A percentile compares a stretch with the other conserved stretches of the same genome.
Evolutionary conservation across 164 flowering plant species (phyloP).

Genomic region (Liriodendron chinense): DNA sequence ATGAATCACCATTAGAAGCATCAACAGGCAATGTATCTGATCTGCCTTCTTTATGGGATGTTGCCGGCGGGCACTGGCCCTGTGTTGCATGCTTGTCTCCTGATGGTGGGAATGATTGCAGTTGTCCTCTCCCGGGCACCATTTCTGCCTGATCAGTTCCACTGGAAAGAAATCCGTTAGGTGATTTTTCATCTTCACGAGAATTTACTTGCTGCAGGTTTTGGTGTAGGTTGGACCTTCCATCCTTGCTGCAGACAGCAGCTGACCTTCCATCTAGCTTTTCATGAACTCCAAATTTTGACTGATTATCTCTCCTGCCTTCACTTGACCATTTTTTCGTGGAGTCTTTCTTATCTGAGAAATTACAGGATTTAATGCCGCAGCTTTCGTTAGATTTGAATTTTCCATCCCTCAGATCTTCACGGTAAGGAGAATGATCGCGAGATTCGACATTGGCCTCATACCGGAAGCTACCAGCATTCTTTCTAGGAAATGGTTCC

Average conservation of each 20-base stretch:
- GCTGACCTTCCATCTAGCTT: constrained; percentile 19
- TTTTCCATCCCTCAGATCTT: constrained; percentile 40
- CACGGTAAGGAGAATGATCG: constrained; percentile 23
- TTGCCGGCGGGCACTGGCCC: constrained; percentile 18
- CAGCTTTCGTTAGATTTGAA: constrained; percentile 31
- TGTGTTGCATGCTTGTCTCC: constrained; percentile 9
- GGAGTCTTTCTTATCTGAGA: constrained; percentile 35
- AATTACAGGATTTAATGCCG: constrained; percentile 23
- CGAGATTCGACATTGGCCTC: constrained; percentile 26
- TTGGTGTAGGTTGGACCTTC: constrained; percentile 22
- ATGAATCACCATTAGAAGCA: constrained; percentile 32
- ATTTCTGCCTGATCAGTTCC: constrained; percentile 29
- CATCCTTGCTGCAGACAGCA: constrained; percentile 27
- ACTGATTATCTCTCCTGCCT: constrained; percentile 31
- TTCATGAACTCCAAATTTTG: constrained; percentile 28
- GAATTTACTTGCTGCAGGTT: constrained; percentile 14
- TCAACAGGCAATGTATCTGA: constrained; percentile 25
- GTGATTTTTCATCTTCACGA: constrained; percentile 37
- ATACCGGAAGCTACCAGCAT: constrained; percentile 5
- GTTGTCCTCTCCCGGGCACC: not conserved
- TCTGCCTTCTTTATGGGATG: constrained; percentile 38
- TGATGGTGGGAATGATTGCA: constrained; percentile 1
- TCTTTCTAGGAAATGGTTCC: constrained; percentile 14
- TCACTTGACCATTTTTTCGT: constrained; percentile 34
- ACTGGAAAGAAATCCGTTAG: constrained; percentile 29